phyloP scores from a whole-genome alignment of 2,329 filamentous ascomycete species.

The Metarhizium humberi region DNA sequence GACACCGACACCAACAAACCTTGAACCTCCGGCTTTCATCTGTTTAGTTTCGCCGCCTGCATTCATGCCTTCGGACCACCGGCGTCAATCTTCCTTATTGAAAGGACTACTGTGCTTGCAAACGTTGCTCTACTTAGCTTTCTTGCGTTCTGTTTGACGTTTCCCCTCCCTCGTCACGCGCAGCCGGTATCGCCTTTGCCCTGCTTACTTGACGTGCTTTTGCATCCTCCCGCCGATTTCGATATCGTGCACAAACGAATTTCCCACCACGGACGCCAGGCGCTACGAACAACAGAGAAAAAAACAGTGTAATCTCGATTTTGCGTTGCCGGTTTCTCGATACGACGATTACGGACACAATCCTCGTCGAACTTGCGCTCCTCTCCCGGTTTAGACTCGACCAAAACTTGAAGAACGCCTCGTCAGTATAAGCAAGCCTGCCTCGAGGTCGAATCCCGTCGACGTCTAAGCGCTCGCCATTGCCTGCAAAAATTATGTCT shows the following conservation, averaged over 20 bases:
- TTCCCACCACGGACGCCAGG: background rate
- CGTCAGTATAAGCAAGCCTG: background rate
- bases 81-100: background rate
- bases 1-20: background rate
- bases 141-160: background rate
- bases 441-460: background rate
- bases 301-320: background rate
- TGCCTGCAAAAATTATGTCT: slow-evolving; percentile 19
- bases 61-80: background rate
- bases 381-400: background rate
- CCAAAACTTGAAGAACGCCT: background rate
- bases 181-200: background rate
- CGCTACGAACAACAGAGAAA: background rate
- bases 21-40: background rate
- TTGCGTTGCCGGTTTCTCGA: background rate
- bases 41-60: background rate
- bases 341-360: background rate
- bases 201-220: background rate
- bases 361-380: background rate
- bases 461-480: background rate
- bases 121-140: background rate
- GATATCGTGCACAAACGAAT: background rate
- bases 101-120: background rate
- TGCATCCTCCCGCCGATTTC: background rate
- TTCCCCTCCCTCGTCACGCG: background rate